Conservation (phyloP, 129 eudicot species). For the Smallanthus sonchifolius region DNA sequence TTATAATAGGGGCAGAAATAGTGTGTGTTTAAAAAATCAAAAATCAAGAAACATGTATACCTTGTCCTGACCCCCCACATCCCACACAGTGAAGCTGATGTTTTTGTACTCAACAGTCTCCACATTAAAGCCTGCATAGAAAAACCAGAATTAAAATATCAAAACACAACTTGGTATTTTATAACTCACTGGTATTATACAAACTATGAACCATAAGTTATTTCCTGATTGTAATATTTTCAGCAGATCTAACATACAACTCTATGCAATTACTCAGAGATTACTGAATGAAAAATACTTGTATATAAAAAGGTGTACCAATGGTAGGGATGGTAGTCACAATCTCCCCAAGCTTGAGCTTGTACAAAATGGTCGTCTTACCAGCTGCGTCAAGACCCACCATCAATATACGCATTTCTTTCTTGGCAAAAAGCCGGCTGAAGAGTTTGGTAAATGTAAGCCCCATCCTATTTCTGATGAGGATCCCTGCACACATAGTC, state of each 20-base stretch:
- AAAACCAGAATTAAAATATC: neutral
- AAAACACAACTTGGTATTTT: neutral
- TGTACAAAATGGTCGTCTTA: slow-evolving; percentile 97
- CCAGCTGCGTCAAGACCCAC: slow-evolving; percentile 99
- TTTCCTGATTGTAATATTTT: neutral
- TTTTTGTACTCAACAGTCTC: slow-evolving; percentile 99
- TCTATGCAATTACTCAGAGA: neutral
- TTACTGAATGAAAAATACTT: neutral
- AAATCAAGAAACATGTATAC: slow-evolving; percentile 28
- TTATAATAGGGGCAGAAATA: neutral
- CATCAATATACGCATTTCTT: slow-evolving; percentile 96
- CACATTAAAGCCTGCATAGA: slow-evolving; percentile 77
- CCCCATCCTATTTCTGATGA: slow-evolving; percentile 67
- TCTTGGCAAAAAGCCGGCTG: slow-evolving; percentile 98
- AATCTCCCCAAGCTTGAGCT: slow-evolving; percentile 99
- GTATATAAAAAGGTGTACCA: slow-evolving; percentile 43
- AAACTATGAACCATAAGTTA: neutral
- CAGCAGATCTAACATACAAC: neutral
- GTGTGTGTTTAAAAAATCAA: neutral
- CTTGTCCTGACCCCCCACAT: slow-evolving; percentile 99
- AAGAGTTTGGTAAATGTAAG: slow-evolving; percentile 86
- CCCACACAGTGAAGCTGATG: slow-evolving; percentile 99
- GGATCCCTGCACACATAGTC: slow-evolving; percentile 32
- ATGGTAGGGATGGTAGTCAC: slow-evolving; percentile 97
- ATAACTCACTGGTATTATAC: neutral